These are phyloP conservation scores for Lichtheimia corymbifera DNA, from an alignment of 371 early-diverging fungal species.

Conservation along the genomic window DNA sequence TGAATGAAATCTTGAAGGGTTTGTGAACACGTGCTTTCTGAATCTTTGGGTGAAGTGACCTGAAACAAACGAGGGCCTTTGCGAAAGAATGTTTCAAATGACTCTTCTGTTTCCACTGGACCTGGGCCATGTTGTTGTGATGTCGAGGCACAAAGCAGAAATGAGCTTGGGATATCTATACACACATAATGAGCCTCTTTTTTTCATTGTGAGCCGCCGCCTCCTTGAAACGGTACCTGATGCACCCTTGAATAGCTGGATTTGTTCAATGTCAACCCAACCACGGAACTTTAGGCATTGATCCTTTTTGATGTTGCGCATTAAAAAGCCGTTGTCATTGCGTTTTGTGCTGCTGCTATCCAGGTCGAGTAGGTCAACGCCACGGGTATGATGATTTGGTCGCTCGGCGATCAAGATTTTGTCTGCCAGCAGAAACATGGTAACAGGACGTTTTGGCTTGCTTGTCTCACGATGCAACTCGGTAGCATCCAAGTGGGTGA, in stretches of 20 bases:
- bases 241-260: conserved; percentile 45
- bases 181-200: neutral
- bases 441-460: conserved; percentile 35
- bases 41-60: neutral
- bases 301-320: conserved; percentile 16
- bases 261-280: conserved; percentile 44
- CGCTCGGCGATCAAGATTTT: conserved; percentile 45
- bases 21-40: conserved; percentile 9
- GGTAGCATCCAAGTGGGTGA: conserved; percentile 41
- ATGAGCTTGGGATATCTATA: conserved; percentile 39
- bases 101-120: conserved; percentile 18
- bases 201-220: too few relatives aligned
- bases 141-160: conserved; percentile 32
- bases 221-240: conserved; percentile 24
- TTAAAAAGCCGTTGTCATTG: conserved; percentile 11
- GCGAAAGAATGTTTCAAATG: conserved; percentile 38
- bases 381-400: conserved; percentile 28
- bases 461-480: conserved; percentile 37
- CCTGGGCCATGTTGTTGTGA: conserved; percentile 7
- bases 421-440: conserved; percentile 44
- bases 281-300: conserved; percentile 45
- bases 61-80: conserved; percentile 33
- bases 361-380: conserved; percentile 26
- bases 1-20: conserved; percentile 14
- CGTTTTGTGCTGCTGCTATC: neutral